Evolutionary conservation across 768 basidiomycete species (phyloP), one percentile per base, ranked within the genome.

Genomic region (Pleurotus tuoliensis): DNA sequence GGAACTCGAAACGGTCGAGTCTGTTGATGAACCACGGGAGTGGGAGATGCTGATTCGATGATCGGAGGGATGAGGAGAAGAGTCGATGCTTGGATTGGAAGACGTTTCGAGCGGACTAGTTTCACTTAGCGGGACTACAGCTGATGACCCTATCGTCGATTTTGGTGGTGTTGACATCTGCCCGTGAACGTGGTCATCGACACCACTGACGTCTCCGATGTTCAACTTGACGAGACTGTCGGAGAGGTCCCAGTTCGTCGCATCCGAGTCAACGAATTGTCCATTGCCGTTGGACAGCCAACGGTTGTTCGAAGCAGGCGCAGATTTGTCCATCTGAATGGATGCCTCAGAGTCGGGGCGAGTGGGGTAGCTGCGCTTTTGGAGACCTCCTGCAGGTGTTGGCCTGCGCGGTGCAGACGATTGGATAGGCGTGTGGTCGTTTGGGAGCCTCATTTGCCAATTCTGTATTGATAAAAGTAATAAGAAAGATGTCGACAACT

Each of bases 21-120:
- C 90, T 60, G 86, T 84, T n/a, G 90, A 91, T 24, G 89, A 90
- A 52, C 87, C 90, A 55, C 90, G 84, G 60, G 90, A 91, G 70
- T 91, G 90, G 60, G 86, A 84, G 25, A 82, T 77, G 53, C 73
- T 78, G 63, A 84, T 82, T 58, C 81, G 80, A 69, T 87, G 84
- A 61, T 88, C 87, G 59, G 84, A 79, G 44, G 79, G 71, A 54
- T 85, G 82, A 16, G 89, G 87, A 37, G 89, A 89, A 48, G 89
- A 90, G 62, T 83, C 86, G 48, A 83, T 74, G 66, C 88, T 90
- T 52, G 83, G 78, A 64, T 79, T 83, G 30, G 88, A 90, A 34
- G 82, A 81, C 8, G 86, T 82, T 66, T 90, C 88, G 49, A 90
- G 75, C 40, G 87, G 87, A 64, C 88, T 91, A 15, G 80, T 72